These are phyloP conservation scores for Tulasnella sp. DNA, from an alignment of 768 basidiomycete species.

Conservation along the genomic window DNA sequence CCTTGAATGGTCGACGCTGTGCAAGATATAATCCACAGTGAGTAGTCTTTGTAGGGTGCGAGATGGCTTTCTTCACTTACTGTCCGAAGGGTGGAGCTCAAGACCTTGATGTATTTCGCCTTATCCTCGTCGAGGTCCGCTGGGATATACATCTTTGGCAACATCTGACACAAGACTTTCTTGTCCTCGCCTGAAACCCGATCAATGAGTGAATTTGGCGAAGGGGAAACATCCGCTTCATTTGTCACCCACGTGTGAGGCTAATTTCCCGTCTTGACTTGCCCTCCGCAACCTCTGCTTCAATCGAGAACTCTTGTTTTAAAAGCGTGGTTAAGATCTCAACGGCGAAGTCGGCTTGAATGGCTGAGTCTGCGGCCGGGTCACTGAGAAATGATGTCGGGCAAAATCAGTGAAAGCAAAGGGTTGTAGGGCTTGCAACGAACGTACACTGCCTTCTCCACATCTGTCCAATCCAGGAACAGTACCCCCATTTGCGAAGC, in stretches of 20 bases:
- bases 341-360: constrained; percentile 51
- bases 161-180: constrained; percentile 52
- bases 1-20: constrained; percentile 48
- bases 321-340: constrained; percentile 45
- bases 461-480: constrained; percentile 35
- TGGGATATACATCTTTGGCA: constrained; percentile 58
- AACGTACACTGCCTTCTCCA: constrained; percentile 28
- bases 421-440: constrained; percentile 27
- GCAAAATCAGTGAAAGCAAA: neutral
- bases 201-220: neutral
- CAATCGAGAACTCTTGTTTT: constrained; percentile 43
- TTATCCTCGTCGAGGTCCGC: constrained; percentile 32
- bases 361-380: constrained; percentile 19
- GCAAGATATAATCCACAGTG: constrained; percentile 26
- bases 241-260: too few relatives aligned
- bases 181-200: constrained; percentile 44
- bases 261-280: too few relatives aligned
- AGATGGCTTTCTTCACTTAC: neutral
- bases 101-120: constrained; percentile 27
- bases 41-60: neutral
- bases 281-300: constrained; percentile 21
- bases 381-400: constrained; percentile 28
- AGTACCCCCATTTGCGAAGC: constrained; percentile 28
- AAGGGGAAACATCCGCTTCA: neutral
- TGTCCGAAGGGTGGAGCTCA: constrained; percentile 6